phyloP scores from a whole-genome alignment of 2,329 filamentous ascomycete species.

The Cercospora sp. region DNA sequence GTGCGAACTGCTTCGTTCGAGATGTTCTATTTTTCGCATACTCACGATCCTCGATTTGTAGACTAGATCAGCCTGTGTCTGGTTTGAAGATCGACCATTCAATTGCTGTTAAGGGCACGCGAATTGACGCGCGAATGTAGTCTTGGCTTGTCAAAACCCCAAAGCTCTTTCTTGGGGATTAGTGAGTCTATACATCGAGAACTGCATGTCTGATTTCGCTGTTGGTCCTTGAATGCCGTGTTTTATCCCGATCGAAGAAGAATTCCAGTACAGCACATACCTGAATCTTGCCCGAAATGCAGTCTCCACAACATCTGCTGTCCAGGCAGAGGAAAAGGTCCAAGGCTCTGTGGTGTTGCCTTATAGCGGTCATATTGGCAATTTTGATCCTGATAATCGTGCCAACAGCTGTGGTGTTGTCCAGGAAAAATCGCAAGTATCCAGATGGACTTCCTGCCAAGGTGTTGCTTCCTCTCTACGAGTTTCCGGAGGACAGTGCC shows the following conservation, averaged over 20 bases:
- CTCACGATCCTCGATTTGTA: not conserved
- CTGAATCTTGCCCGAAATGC: not conserved
- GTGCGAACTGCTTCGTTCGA: not conserved
- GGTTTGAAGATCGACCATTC: not conserved
- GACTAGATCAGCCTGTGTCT: not conserved
- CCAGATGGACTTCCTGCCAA: conserved; percentile 18
- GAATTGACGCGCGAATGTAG: not conserved
- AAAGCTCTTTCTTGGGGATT: not conserved
- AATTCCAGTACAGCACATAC: not conserved
- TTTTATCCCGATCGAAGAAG: not conserved
- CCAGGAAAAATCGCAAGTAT: not conserved
- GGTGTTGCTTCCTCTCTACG: conserved; percentile 26
- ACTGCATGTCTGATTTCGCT: not conserved
- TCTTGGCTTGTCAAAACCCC: not conserved
- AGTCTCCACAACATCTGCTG: not conserved
- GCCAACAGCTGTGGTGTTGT: conserved; percentile 21
- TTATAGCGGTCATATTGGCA: not conserved
- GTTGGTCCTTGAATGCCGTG: not conserved
- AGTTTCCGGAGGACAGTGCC: conserved; percentile 19
- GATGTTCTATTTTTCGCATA: too few relatives aligned
- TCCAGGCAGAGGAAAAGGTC: conserved; percentile 2
- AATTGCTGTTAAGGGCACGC: not conserved
- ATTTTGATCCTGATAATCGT: conserved; percentile 23
- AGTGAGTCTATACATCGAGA: not conserved
- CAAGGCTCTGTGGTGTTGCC: conserved; percentile 4